A percentile compares a stretch with the other conserved stretches of the same genome.
These are phyloP conservation scores for Debaryomyces sp. DNA, from an alignment of 1,139 yeast genomes.

Conservation along the genomic window DNA sequence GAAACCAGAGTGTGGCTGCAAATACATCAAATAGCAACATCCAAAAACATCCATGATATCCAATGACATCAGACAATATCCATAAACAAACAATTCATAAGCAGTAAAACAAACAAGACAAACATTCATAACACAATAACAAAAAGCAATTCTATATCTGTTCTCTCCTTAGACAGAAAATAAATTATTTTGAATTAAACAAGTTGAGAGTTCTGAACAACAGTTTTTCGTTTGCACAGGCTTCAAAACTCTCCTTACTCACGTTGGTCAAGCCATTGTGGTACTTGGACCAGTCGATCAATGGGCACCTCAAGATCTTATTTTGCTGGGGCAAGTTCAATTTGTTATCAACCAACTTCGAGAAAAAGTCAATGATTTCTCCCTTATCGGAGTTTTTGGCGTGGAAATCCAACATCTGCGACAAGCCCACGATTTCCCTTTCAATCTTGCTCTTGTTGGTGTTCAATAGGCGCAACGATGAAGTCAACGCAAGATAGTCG, in stretches of 20 bases:
- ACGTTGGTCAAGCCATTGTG: conserved; percentile 18
- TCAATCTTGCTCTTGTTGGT: conserved; percentile 27
- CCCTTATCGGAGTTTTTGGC: conserved; percentile 21
- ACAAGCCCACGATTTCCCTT: conserved; percentile 37
- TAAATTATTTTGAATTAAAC: conserved; percentile 17
- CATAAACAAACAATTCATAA: conserved; percentile 4
- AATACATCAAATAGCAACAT: not conserved
- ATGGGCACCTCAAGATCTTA: conserved; percentile 38
- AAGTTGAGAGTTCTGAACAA: conserved; percentile 32
- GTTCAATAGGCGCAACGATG: conserved; percentile 36
- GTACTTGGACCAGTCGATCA: conserved; percentile 42
- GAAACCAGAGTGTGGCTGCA: not conserved
- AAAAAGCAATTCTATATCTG: conserved; percentile 2
- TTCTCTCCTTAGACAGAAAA: not conserved
- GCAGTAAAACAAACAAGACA: not conserved
- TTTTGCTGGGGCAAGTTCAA: conserved; percentile 40
- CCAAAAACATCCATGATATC: not conserved
- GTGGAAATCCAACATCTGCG: conserved; percentile 25
- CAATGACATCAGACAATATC: not conserved
- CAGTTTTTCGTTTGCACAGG: conserved; percentile 19
- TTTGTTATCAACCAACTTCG: conserved; percentile 32
- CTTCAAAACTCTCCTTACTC: conserved; percentile 15
- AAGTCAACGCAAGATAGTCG: conserved; percentile 42
- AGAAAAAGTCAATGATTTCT: conserved; percentile 31
- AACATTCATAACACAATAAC: conserved; percentile 2